These are phyloP conservation scores for Colletotrichum tamarilloi DNA, from an alignment of 2,329 filamentous ascomycete species.

Conservation along the genomic window DNA sequence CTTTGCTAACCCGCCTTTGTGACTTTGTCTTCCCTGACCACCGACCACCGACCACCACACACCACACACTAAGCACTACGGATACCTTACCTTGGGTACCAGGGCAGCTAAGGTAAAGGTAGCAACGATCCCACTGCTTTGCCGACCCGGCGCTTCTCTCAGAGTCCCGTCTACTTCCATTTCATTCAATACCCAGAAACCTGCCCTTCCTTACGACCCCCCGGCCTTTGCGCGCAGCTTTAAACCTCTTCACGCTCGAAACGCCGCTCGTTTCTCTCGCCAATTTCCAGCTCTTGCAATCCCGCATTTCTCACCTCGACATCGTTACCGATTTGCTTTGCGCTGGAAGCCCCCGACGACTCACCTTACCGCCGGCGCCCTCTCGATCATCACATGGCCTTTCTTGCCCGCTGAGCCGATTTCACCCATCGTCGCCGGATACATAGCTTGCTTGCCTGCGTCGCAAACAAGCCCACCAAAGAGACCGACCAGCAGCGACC, in stretches of 20 bases:
- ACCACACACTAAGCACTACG: background rate
- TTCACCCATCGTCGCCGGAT: conserved; percentile 2
- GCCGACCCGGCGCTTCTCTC: background rate
- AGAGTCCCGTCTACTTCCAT: background rate
- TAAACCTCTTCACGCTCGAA: conserved; percentile 5
- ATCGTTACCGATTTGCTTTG: conserved; percentile 9
- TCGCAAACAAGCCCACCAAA: background rate
- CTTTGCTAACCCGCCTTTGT: too few relatives aligned
- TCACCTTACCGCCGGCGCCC: background rate
- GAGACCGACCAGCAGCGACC: background rate
- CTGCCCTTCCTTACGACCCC: background rate
- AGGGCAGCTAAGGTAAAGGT: background rate
- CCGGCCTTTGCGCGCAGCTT: background rate
- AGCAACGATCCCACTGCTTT: conserved; percentile 20
- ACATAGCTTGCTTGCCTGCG: background rate
- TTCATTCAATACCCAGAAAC: conserved; percentile 6
- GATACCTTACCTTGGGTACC: too few relatives aligned
- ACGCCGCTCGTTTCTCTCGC: conserved; percentile 5
- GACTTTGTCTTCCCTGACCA: too few relatives aligned
- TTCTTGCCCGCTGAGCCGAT: background rate
- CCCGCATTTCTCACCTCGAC: background rate
- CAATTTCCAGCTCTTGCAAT: conserved; percentile 2
- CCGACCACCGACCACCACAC: background rate
- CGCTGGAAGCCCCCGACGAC: background rate
- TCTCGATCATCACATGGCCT: background rate